Base-by-base conservation (phyloP, 192 early-diverging fungal species). In the Pilaira anomala region DNA sequence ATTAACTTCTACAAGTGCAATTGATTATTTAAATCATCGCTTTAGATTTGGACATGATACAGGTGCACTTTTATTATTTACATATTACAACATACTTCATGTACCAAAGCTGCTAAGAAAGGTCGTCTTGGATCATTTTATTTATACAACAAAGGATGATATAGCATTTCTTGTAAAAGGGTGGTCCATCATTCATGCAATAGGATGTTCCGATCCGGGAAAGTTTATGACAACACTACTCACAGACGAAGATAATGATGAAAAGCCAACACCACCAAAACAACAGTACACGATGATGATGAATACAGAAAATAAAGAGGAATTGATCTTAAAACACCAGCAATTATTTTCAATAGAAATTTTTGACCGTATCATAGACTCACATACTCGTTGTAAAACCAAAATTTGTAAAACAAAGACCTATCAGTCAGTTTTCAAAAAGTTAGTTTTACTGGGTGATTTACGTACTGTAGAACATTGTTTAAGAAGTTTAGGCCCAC, bases 161-260 rank as follows among this genome's bases (percentile, higher is more conserved):
- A 28, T 26, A 29, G 19, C n/a, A 26, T 28, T 28, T 19, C 28
- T 55, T 26, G 26, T 55, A 1, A 55, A 28, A 18, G 30, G 53
- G 12, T 55, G 53, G 53, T 55, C 53, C n/a, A 55, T 55, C n/a
- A 55, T 55, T 21, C 53, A 55, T 55, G 53, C 53, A 55, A 55
- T 21, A 30, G 28, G 2, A 19, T 55, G 8, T 55, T 55, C 30
- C 12, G 28, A 4, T 26, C 28, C 28, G 30, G 30, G 18, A 28
- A 36, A 14, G 18, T 55, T 18, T 19, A 55, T 19, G 19, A 46
- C 45, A 19, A 46, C 5, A 19, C 7, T 46, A 19, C 7, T 19
- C 40, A 41, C 1, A 33, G 28, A 36, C 33, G 33, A 36, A 6
- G 33, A 6, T 9, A 1, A 30, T 8, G 53, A 7, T 21, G 9